A percentile compares a stretch with the other conserved stretches of the same genome.
phyloP scores from a whole-genome alignment of 2,329 filamentous ascomycete genomes.

The Sporothrix pallida region DNA sequence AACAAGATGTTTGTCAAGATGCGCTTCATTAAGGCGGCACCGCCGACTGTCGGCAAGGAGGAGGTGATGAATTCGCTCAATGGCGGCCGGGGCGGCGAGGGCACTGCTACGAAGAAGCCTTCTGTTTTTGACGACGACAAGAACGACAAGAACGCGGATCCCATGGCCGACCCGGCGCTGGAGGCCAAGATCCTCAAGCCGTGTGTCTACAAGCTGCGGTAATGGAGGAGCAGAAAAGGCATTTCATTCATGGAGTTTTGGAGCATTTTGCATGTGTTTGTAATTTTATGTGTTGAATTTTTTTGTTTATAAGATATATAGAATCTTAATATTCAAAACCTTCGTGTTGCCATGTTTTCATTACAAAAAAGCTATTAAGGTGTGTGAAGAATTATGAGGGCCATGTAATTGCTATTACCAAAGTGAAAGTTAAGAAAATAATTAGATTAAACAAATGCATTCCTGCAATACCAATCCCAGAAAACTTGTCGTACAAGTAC shows the following conservation, averaged over 20 bases:
- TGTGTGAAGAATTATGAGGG: too few species aligned
- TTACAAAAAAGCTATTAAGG: not conserved
- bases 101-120: conserved; percentile 48
- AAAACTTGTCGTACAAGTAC: not conserved
- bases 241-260: conserved; percentile 12
- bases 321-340: not conserved
- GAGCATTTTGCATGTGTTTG: not conserved
- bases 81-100: conserved; percentile 26
- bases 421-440: not conserved
- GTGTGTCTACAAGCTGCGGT: conserved; percentile 93
- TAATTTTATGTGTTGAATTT: too few species aligned
- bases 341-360: not conserved
- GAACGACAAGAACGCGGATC: conserved; percentile 59
- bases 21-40: conserved; percentile 85
- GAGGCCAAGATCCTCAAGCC: conserved; percentile 79
- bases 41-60: conserved; percentile 77
- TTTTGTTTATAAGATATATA: not conserved
- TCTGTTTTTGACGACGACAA: conserved; percentile 66
- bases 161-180: conserved; percentile 62
- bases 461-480: not conserved
- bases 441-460: not conserved
- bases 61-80: conserved; percentile 46
- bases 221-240: conserved; percentile 39
- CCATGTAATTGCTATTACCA: not conserved
- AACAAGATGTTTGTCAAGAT: conserved; percentile 99